Evolutionary conservation across 2,329 filamentous ascomycete genomes (phyloP), one percentile per base, ranked within the genome.

Genomic region (Aspergillus novoparasiticus): DNA sequence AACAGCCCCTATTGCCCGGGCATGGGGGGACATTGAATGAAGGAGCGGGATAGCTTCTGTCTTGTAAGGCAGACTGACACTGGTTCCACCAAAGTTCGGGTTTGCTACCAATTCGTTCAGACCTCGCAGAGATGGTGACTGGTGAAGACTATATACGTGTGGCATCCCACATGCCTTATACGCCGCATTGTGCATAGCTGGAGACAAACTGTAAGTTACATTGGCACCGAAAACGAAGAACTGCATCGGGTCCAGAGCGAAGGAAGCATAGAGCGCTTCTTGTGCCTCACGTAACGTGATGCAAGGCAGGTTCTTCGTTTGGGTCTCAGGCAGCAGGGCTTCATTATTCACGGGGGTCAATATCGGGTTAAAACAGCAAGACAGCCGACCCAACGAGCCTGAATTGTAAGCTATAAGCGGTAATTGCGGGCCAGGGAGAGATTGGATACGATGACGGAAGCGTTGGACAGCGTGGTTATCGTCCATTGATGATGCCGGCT

Each of bases 181-280:
- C 0, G 90, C 90, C 6, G 88, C 83, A 60, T 88, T 91, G 74
- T 94, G 90, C 90, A 93, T 93, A 8, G 89, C 88, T 1, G 91
- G 90, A 0, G 90, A 93, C 61, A 93, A 75, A 72, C 89, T 92
- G 78, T 91, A 91, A 57, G 84, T 86, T 11, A 91, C 87, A 60
- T 89, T 89, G 60, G 86, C 88, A n/a, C 91, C 91, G 57, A 93
- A 86, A 39, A 93, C 89, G 68, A 90, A 91, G 60, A 91, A 87
- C 57, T 89, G 87, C 82, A 93, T 87, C 0, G 88, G 83, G 46
- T 92, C 88, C 58, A 88, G 85, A 1, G 89, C 81, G 62, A 90
- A 90, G 1, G 86, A 88, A 4, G 87, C 82, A 69, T 88, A 91
- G 0, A 93, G 81, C 1, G 89, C 87, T 64, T 85, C 78, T 6